Evolutionary conservation across 2,329 filamentous ascomycete species (phyloP).

Genomic region (Coccinonectria pachysandricola): DNA sequence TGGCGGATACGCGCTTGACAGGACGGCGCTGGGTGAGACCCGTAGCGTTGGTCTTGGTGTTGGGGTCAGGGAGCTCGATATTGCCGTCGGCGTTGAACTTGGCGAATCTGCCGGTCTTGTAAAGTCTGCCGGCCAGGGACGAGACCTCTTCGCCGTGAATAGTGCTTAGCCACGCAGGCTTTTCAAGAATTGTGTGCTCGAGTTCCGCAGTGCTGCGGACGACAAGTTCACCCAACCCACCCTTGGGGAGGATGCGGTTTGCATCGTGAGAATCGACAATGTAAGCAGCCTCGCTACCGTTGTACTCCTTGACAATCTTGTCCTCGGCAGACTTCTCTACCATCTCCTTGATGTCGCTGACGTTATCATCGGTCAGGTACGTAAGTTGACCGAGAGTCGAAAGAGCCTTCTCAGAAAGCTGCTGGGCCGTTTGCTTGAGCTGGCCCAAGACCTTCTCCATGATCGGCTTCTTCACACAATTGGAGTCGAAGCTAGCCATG

Average conservation of each 20-base stretch:
- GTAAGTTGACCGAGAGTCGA: slow-evolving; percentile 24
- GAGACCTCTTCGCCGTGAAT: slow-evolving; percentile 5
- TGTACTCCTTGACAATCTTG: slow-evolving; percentile 14
- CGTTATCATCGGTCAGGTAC: slow-evolving; percentile 25
- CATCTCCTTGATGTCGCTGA: slow-evolving; percentile 21
- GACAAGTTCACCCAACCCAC: slow-evolving; percentile 34
- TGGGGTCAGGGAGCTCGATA: slow-evolving; percentile 20
- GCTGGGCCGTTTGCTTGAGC: slow-evolving; percentile 38
- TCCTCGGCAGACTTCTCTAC: slow-evolving; percentile 7
- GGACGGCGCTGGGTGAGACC: slow-evolving; percentile 4
- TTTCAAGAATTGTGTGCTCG: slow-evolving; percentile 14
- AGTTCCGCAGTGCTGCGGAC: slow-evolving; percentile 23
- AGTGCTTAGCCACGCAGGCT: slow-evolving; percentile 20
- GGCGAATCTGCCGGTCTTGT: slow-evolving; percentile 30
- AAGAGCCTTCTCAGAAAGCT: slow-evolving; percentile 33
- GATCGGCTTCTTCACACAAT: slow-evolving; percentile 39
- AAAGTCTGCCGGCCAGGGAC: slow-evolving; percentile 18
- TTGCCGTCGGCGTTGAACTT: slow-evolving; percentile 24
- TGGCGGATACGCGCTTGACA: slow-evolving; percentile 25
- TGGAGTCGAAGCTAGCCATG: slow-evolving; percentile 56
- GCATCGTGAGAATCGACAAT: slow-evolving; percentile 28
- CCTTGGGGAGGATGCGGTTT: slow-evolving; percentile 27
- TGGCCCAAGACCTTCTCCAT: slow-evolving; percentile 44
- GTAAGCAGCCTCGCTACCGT: slow-evolving; percentile 24
- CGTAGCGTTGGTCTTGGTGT: slow-evolving; percentile 5